A percentile compares a stretch with the other conserved stretches of the same genome.
phyloP scores from a whole-genome alignment of 495 filamentous ascomycete species.

The Pseudoneurospora amorphoporcata region DNA sequence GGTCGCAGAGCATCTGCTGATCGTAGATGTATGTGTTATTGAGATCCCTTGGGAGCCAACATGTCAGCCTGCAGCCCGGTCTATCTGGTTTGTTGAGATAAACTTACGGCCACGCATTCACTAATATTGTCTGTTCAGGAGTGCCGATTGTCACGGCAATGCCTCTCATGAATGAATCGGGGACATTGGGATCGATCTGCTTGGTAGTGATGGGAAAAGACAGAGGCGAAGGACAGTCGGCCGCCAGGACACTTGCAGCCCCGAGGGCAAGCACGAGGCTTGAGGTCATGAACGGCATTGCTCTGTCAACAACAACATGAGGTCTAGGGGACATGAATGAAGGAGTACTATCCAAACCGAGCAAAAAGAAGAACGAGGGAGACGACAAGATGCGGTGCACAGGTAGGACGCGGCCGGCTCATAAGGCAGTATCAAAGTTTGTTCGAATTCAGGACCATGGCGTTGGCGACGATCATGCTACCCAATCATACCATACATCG shows the following conservation, averaged over 20 bases:
- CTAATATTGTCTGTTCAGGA: conserved; percentile 11
- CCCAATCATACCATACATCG: not conserved
- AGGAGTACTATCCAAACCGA: not conserved
- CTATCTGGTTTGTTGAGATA: not conserved
- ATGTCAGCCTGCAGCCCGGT: not conserved
- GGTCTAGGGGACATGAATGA: not conserved
- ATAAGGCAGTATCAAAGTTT: not conserved
- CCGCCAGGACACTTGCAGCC: not conserved
- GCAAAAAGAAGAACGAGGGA: not conserved
- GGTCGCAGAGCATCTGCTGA: conserved; percentile 8
- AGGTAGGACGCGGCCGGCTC: not conserved
- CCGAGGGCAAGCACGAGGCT: not conserved
- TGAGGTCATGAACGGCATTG: not conserved
- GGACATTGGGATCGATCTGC: conserved; percentile 5
- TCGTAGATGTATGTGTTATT: conserved; percentile 21
- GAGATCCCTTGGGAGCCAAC: conserved; percentile 7
- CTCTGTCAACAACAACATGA: not conserved
- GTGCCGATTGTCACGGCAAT: conserved; percentile 11
- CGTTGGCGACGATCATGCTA: not conserved
- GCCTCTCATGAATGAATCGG: conserved; percentile 15
- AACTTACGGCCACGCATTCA: conserved; percentile 16
- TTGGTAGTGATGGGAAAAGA: conserved; percentile 13
- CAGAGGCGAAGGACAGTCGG: not conserved
- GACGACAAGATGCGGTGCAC: not conserved
- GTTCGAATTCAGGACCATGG: not conserved